phyloP scores from a whole-genome alignment of 768 basidiomycete genomes.

The Mycena albidolilacea region DNA sequence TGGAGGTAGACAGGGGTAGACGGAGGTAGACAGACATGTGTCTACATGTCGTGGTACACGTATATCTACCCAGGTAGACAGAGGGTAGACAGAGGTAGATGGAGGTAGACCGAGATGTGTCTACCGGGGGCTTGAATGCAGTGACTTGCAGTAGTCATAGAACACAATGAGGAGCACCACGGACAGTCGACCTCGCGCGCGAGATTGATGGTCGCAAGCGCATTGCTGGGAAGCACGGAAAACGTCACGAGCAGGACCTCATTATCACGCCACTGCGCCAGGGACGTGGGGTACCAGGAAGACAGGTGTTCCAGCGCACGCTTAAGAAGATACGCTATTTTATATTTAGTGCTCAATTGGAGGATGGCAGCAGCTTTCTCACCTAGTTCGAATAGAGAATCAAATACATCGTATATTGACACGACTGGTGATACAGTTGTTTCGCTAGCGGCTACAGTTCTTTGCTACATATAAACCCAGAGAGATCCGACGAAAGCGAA shows the following conservation, averaged over 20 bases:
- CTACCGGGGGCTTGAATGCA: too few relatives aligned
- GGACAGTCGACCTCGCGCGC: slow-evolving; percentile 37
- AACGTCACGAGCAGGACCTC: slow-evolving; percentile 34
- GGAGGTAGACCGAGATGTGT: too few relatives aligned
- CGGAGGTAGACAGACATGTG: too few relatives aligned
- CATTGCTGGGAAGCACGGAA: slow-evolving; percentile 28
- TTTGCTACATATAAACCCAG: background rate
- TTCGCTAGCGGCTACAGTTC: slow-evolving; percentile 9
- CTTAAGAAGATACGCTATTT: slow-evolving; percentile 35
- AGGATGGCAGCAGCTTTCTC: slow-evolving; percentile 36
- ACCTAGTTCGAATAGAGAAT: background rate
- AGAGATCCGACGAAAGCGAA: background rate
- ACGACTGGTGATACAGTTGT: background rate
- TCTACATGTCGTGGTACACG: too few relatives aligned
- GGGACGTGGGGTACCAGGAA: slow-evolving; percentile 40
- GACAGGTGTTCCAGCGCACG: slow-evolving; percentile 41
- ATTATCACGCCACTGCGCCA: slow-evolving; percentile 35
- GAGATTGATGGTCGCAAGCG: slow-evolving; percentile 40
- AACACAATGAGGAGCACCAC: slow-evolving; percentile 41
- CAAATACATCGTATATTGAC: slow-evolving; percentile 3
- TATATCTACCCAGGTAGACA: too few relatives aligned
- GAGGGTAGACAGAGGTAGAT: too few relatives aligned
- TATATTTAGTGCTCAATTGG: slow-evolving; percentile 43
- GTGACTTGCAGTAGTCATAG: slow-evolving; percentile 40
- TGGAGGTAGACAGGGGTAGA: too few relatives aligned